Conservation (phyloP, 169 alveolate species). For the Pseudocohnilembus persalinus region DNA sequence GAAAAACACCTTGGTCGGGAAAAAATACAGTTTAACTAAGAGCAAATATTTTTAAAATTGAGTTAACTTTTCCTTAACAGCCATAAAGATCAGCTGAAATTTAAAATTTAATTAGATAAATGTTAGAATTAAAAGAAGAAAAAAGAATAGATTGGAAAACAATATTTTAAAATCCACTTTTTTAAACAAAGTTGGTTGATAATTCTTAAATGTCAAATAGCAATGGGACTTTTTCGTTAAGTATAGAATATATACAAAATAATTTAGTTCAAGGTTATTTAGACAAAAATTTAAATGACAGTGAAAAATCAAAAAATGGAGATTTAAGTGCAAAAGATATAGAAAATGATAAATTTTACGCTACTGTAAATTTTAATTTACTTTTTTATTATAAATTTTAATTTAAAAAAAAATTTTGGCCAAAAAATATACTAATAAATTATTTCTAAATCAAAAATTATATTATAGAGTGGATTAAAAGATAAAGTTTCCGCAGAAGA, state of each 20-base stretch:
- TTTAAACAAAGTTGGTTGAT: too few relatives aligned
- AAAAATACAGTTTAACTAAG: neutral
- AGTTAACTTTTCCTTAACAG: neutral
- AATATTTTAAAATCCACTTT: neutral
- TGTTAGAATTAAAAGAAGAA: conserved; percentile 9
- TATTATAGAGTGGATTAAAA: too few relatives aligned
- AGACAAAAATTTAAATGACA: conserved; percentile 9
- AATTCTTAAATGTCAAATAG: neutral
- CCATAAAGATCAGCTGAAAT: conserved; percentile 5
- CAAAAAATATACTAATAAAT: too few relatives aligned
- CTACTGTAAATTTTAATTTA: too few relatives aligned
- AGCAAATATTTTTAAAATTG: neutral
- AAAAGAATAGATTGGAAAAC: conserved; percentile 12
- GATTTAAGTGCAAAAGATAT: neutral
- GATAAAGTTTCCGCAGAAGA: conserved; percentile 10
- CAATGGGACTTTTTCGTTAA: neutral
- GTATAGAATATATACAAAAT: neutral
- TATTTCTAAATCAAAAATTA: too few relatives aligned
- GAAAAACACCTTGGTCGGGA: conserved; percentile 28
- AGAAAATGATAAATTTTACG: neutral
- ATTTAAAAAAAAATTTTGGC: neutral
- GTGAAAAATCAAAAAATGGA: neutral
- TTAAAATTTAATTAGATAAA: neutral
- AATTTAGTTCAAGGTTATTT: conserved; percentile 15
- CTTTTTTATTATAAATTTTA: too few relatives aligned